These are phyloP conservation scores for Thermomucor indicae-seudaticae DNA, from an alignment of 371 early-diverging fungal genomes.

Conservation along the genomic window DNA sequence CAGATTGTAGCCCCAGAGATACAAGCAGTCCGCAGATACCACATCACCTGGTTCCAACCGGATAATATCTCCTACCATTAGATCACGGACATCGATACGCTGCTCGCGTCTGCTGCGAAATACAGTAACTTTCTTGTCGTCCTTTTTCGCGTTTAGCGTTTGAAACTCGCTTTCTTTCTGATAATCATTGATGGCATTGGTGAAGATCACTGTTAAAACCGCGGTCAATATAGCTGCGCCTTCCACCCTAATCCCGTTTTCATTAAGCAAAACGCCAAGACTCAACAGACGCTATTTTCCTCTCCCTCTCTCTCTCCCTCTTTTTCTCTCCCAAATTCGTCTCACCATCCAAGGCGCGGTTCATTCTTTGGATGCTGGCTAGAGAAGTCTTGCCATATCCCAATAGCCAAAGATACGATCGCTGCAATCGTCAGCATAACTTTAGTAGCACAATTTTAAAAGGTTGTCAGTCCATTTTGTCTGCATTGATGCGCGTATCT, in stretches of 20 bases:
- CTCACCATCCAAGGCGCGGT: slow-evolving; percentile 63
- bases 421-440: slow-evolving; percentile 72
- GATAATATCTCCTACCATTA: slow-evolving; percentile 88
- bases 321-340: slow-evolving; percentile 53
- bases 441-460: slow-evolving; percentile 7
- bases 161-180: slow-evolving; percentile 94
- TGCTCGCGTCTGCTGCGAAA: slow-evolving; percentile 73
- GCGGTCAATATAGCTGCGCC: slow-evolving; percentile 88
- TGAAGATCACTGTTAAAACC: slow-evolving; percentile 87
- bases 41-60: slow-evolving; percentile 93
- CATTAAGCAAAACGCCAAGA: slow-evolving; percentile 40
- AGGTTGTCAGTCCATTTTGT: neutral
- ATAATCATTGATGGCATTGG: slow-evolving; percentile 95
- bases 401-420: slow-evolving; percentile 70
- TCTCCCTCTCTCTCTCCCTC: slow-evolving; percentile 31
- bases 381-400: slow-evolving; percentile 69
- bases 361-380: slow-evolving; percentile 50
- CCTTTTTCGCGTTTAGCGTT: slow-evolving; percentile 86
- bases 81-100: slow-evolving; percentile 76
- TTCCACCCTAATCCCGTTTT: slow-evolving; percentile 67
- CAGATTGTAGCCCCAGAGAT: slow-evolving; percentile 75
- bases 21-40: slow-evolving; percentile 85
- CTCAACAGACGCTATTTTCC: slow-evolving; percentile 14
- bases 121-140: slow-evolving; percentile 80
- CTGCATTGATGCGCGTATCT: no score